Conservation (phyloP, 1,284 basidiomycete species). For the Irpex sp. region DNA sequence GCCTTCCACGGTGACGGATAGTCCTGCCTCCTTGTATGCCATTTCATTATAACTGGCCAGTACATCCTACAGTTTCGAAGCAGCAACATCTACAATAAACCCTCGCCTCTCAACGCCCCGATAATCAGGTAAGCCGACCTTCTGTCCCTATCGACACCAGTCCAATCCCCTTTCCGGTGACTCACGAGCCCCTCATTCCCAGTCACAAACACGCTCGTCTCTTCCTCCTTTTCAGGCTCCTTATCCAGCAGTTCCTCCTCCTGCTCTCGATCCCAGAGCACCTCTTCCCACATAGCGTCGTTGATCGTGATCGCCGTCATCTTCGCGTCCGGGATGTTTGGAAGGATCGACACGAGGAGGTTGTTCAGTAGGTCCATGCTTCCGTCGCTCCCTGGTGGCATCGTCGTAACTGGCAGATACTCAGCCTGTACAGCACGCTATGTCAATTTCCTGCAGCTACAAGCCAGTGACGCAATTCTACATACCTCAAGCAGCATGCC, state of each 20-base stretch:
- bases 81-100: conserved; percentile 42
- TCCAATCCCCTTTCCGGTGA: conserved; percentile 60
- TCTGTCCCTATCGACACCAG: conserved; percentile 69
- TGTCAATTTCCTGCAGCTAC: background rate
- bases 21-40: too few species aligned
- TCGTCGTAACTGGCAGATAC: conserved; percentile 67
- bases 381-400: conserved; percentile 58
- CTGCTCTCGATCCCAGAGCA: conserved; percentile 70
- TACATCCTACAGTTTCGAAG: too few species aligned
- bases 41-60: too few species aligned
- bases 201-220: conserved; percentile 50
- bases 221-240: conserved; percentile 21
- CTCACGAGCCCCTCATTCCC: conserved; percentile 48
- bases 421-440: conserved; percentile 49
- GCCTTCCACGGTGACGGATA: too few species aligned
- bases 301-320: conserved; percentile 72
- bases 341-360: conserved; percentile 66
- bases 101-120: conserved; percentile 67
- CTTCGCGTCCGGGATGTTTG: conserved; percentile 63
- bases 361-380: conserved; percentile 71
- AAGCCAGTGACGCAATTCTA: background rate
- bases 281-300: conserved; percentile 73
- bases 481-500: conserved; percentile 77
- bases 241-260: conserved; percentile 35
- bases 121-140: conserved; percentile 75